Conservation (phyloP, 2,329 filamentous ascomycete genomes). For the Arachnopeziza araneosa region DNA sequence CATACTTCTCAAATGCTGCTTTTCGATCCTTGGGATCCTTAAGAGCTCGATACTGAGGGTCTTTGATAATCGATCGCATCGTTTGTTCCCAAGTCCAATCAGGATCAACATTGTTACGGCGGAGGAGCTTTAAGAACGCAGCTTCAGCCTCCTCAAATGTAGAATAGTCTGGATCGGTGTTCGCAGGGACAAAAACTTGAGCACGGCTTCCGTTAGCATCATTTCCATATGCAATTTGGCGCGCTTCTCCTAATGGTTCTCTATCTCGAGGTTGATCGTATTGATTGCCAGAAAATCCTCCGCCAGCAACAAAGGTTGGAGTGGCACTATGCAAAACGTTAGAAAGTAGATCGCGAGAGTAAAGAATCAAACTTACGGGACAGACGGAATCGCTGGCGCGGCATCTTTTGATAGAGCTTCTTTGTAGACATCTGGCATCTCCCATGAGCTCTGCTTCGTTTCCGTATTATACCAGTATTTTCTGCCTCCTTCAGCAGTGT, state of each 20-base stretch:
- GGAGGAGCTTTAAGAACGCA: constrained; percentile 86
- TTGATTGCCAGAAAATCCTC: constrained; percentile 32
- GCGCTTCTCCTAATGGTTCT: constrained; percentile 45
- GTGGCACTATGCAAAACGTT: constrained; percentile 4
- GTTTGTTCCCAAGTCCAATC: constrained; percentile 93
- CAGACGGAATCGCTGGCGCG: constrained; percentile 36
- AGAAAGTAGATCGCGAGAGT: constrained; percentile 5
- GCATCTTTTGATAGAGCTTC: constrained; percentile 59
- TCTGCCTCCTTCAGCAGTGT: constrained; percentile 76
- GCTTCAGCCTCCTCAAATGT: constrained; percentile 84
- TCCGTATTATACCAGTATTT: constrained; percentile 96
- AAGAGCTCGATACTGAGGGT: constrained; percentile 87
- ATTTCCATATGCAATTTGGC: constrained; percentile 52
- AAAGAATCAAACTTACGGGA: constrained; percentile 36
- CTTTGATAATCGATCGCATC: constrained; percentile 78
- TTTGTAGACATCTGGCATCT: constrained; percentile 81
- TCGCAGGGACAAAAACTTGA: constrained; percentile 57
- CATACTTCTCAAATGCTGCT: constrained; percentile 91
- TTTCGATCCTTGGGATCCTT: constrained; percentile 90
- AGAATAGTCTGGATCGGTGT: constrained; percentile 70
- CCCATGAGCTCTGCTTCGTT: constrained; percentile 89
- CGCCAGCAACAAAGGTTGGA: constrained; percentile 39
- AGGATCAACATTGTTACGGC: constrained; percentile 76
- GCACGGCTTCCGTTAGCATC: constrained; percentile 42
- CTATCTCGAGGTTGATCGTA: constrained; percentile 32